Percentiles rank a stretch among this genome's conserved stretches.
Conservation (phyloP, 768 basidiomycete species). For the Inosperma sp. region DNA sequence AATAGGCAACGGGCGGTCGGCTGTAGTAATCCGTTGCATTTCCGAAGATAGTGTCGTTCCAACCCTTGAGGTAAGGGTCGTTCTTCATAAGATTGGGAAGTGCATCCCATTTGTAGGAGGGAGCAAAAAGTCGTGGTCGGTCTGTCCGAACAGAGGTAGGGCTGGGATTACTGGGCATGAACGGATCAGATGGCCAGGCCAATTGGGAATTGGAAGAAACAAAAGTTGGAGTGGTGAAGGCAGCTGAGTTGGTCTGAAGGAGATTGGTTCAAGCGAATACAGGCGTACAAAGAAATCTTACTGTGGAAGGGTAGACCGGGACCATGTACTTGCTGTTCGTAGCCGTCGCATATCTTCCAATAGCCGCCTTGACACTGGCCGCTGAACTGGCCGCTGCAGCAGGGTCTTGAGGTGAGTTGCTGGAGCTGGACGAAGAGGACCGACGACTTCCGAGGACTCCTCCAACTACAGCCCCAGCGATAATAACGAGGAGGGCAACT, state of each 20-base stretch:
- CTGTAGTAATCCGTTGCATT: slow-evolving; percentile 78
- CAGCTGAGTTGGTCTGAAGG: slow-evolving; percentile 67
- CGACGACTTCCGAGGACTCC: slow-evolving; percentile 73
- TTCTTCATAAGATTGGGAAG: slow-evolving; percentile 70
- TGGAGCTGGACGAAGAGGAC: slow-evolving; percentile 38
- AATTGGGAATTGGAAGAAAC: slow-evolving; percentile 45
- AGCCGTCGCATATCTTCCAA: slow-evolving; percentile 68
- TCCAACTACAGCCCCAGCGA: slow-evolving; percentile 66
- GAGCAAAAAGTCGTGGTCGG: slow-evolving; percentile 90
- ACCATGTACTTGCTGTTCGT: slow-evolving; percentile 77
- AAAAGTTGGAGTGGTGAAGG: slow-evolving; percentile 70
- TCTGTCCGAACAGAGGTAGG: slow-evolving; percentile 63
- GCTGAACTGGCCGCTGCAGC: slow-evolving; percentile 51
- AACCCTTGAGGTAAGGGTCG: slow-evolving; percentile 81
- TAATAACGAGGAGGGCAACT: slow-evolving; percentile 54
- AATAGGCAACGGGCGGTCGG: slow-evolving; percentile 63
- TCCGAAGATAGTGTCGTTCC: slow-evolving; percentile 88
- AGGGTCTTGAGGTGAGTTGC: slow-evolving; percentile 34
- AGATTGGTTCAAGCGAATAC: slow-evolving; percentile 2
- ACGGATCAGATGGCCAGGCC: slow-evolving; percentile 80
- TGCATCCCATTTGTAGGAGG: slow-evolving; percentile 85
- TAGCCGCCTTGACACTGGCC: slow-evolving; percentile 52
- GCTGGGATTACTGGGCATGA: slow-evolving; percentile 57
- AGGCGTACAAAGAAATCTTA: slow-evolving; percentile 40
- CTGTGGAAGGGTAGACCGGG: slow-evolving; percentile 85